Conservation (phyloP, 352 stramenopile species). For the Globisporangium irregulare region DNA sequence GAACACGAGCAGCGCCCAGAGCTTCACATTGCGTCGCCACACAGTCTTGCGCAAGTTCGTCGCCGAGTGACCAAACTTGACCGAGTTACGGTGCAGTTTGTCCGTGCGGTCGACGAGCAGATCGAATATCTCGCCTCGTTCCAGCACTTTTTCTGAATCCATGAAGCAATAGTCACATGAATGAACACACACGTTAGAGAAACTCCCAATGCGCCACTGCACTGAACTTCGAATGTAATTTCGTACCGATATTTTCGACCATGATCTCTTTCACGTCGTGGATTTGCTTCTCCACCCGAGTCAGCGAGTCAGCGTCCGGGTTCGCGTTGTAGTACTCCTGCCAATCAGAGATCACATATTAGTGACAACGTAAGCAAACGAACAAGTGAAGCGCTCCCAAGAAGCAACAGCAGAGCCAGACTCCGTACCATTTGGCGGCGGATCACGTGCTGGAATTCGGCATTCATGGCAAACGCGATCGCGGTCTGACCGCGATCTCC, state of each 20-base stretch:
- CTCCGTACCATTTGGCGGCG: conserved; percentile 87
- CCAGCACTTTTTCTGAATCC: conserved; percentile 93
- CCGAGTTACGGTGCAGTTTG: conserved; percentile 95
- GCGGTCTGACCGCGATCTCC: conserved; percentile 80
- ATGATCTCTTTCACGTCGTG: conserved; percentile 98
- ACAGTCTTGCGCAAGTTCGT: conserved; percentile 86
- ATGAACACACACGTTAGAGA: background rate
- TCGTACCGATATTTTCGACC: conserved; percentile 96
- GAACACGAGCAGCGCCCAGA: conserved; percentile 75
- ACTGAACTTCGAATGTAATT: background rate
- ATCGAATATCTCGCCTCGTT: conserved; percentile 99
- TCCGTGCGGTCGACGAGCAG: conserved; percentile 91
- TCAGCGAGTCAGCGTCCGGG: conserved; percentile 91
- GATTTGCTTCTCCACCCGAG: conserved; percentile 93
- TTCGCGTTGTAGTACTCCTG: conserved; percentile 86
- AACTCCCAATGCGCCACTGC: background rate
- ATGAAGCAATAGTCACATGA: background rate
- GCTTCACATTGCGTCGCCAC: conserved; percentile 88
- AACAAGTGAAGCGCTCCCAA: background rate
- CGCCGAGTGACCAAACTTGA: conserved; percentile 94
- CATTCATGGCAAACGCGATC: conserved; percentile 98
- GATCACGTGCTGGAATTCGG: conserved; percentile 95
- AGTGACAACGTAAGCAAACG: background rate
- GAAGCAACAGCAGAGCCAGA: background rate
- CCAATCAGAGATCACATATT: background rate